Evolutionary conservation across 306 rosid species (phyloP).

Genomic region (Cucurbita maxima): DNA sequence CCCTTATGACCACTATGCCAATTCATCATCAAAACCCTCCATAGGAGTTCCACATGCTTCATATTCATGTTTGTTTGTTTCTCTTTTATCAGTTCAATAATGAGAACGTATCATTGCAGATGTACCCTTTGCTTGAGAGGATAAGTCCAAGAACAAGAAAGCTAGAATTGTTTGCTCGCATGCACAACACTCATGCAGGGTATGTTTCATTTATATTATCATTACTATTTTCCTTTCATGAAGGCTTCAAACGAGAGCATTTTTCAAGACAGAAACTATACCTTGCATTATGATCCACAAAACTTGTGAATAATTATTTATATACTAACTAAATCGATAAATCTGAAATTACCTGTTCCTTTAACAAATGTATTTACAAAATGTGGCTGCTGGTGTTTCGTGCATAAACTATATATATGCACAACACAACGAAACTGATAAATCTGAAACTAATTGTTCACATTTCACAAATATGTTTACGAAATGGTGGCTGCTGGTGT

Average conservation of each 20-base stretch:
- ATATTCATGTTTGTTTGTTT: not conserved
- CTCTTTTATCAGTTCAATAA: not conserved
- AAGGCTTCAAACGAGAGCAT: not conserved
- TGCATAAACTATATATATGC: not conserved
- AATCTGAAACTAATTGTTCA: not conserved
- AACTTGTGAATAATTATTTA: not conserved
- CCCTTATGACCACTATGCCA: no score
- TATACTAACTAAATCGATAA: not conserved
- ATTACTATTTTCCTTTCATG: not conserved
- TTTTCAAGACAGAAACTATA: not conserved
- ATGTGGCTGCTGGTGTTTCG: not conserved
- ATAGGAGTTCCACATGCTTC: not conserved
- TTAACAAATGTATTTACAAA: not conserved
- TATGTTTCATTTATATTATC: constrained; percentile 20
- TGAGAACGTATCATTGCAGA: constrained; percentile 29
- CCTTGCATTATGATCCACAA: not conserved
- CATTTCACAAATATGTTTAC: not conserved
- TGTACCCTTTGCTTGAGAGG: constrained; percentile 95
- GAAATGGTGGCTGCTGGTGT: not conserved
- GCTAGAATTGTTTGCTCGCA: constrained; percentile 91
- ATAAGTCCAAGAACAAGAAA: constrained; percentile 97
- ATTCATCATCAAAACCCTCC: not conserved
- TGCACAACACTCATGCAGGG: constrained; percentile 99
- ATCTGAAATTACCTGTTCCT: not conserved
- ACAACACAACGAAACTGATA: not conserved